phyloP scores from a whole-genome alignment of 1,284 basidiomycete species.

The Amylostereum areolatum region DNA sequence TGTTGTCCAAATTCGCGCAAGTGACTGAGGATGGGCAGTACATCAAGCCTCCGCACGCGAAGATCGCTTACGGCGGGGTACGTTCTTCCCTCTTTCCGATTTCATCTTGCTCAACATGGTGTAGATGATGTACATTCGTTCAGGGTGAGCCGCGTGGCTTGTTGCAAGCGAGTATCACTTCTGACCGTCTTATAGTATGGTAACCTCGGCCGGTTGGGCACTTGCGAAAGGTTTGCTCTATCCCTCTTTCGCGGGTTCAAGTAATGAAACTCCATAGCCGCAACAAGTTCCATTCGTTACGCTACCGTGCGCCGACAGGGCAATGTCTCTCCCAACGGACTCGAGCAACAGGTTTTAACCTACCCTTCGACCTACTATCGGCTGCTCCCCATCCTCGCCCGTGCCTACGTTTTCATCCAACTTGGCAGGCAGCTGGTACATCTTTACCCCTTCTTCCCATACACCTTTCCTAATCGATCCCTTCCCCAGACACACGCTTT shows the following conservation, averaged over 20 bases:
- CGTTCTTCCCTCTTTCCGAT: slow-evolving; percentile 19
- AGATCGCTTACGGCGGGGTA: slow-evolving; percentile 74
- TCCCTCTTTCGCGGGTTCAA: background rate
- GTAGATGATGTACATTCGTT: slow-evolving; percentile 71
- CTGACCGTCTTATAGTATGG: slow-evolving; percentile 40
- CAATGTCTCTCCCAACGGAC: slow-evolving; percentile 39
- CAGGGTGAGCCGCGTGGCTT: slow-evolving; percentile 32
- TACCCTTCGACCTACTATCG: slow-evolving; percentile 71
- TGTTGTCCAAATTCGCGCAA: slow-evolving; percentile 72
- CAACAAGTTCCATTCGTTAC: slow-evolving; percentile 72
- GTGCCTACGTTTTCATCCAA: slow-evolving; percentile 66
- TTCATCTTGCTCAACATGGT: slow-evolving; percentile 1
- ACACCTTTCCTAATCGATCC: background rate
- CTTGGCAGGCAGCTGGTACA: slow-evolving; percentile 57
- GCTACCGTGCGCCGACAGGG: slow-evolving; percentile 71
- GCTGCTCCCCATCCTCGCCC: slow-evolving; percentile 63
- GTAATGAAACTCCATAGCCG: slow-evolving; percentile 32
- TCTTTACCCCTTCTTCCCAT: background rate
- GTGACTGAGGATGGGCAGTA: slow-evolving; percentile 68
- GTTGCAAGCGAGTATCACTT: too few species aligned
- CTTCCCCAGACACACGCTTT: slow-evolving; percentile 43
- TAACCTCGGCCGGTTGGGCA: slow-evolving; percentile 50
- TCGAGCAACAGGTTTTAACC: slow-evolving; percentile 61
- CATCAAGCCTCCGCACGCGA: slow-evolving; percentile 63
- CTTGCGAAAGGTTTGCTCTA: slow-evolving; percentile 46